Evolutionary conservation across 169 alveolate species (phyloP).

Genomic region (Plasmodium chabaudi): DNA sequence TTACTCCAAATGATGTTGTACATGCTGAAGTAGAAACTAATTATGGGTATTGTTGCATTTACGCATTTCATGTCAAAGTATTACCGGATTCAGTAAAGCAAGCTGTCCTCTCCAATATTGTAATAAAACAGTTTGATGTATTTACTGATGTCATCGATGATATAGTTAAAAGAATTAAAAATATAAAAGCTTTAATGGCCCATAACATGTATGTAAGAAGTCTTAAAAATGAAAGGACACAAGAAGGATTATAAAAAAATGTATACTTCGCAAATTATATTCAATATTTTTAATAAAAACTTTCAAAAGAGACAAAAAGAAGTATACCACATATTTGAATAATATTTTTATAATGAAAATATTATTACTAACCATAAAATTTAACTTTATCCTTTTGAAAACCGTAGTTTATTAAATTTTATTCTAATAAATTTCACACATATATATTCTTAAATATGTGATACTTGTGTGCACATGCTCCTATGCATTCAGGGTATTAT

Average conservation of each 20-base stretch:
- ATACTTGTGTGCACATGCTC: neutral
- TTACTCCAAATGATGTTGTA: constrained; percentile 88
- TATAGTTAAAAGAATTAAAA: constrained; percentile 78
- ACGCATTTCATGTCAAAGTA: constrained; percentile 89
- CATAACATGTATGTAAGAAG: constrained; percentile 76
- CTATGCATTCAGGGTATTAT: neutral
- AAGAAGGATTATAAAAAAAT: constrained; percentile 48
- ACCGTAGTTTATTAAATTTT: too few relatives aligned
- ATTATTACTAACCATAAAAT: too few relatives aligned
- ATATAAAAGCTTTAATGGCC: constrained; percentile 59
- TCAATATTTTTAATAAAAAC: neutral
- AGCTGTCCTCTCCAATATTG: constrained; percentile 85
- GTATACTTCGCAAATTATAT: neutral
- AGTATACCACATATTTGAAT: too few relatives aligned
- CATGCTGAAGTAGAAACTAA: constrained; percentile 90
- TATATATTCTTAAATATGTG: neutral
- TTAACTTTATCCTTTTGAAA: too few relatives aligned
- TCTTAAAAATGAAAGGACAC: constrained; percentile 71
- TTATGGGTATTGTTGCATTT: constrained; percentile 87
- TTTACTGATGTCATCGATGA: constrained; percentile 89
- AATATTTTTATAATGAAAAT: too few relatives aligned
- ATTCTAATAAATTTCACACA: neutral
- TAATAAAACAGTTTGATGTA: constrained; percentile 84
- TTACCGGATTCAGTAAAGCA: constrained; percentile 87
- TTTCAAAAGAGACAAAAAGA: too few relatives aligned